Evolutionary conservation across 306 rosid species (phyloP).

Genomic region (Hippophae rhamnoides): DNA sequence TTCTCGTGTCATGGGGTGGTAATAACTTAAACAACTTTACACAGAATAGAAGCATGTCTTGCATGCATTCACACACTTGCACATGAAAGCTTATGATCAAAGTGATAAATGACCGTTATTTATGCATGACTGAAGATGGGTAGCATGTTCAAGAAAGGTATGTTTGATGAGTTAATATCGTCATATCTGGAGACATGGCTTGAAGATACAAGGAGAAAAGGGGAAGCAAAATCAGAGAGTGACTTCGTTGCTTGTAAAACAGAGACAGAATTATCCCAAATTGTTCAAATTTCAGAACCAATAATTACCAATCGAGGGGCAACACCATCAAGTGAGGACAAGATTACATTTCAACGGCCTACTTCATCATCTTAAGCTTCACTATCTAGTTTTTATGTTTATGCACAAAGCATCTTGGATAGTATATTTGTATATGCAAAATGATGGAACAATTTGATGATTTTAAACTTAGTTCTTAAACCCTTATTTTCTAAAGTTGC

Average conservation of each 20-base stretch:
- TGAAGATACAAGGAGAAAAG: not conserved
- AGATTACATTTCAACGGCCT: slow-evolving; percentile 12
- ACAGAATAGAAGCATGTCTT: too few relatives aligned
- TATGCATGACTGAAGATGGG: slow-evolving; percentile 58
- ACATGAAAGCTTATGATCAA: too few relatives aligned
- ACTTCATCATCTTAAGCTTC: not conserved
- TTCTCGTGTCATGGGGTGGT: too few relatives aligned
- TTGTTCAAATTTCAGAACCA: slow-evolving; percentile 28
- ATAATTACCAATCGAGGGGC: slow-evolving; percentile 19
- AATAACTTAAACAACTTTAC: too few relatives aligned
- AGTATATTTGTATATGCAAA: too few relatives aligned
- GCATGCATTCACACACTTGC: too few relatives aligned
- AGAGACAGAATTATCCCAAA: slow-evolving; percentile 24
- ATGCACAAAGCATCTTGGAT: too few relatives aligned
- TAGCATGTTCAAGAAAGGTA: slow-evolving; percentile 28
- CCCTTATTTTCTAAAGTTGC: too few relatives aligned
- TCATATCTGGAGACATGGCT: slow-evolving; percentile 3
- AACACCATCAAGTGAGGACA: slow-evolving; percentile 25
- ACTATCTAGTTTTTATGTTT: too few relatives aligned
- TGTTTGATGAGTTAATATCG: not conserved
- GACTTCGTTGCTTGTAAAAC: slow-evolving; percentile 7
- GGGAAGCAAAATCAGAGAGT: not conserved
- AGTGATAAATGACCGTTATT: not conserved
- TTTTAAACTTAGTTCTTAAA: too few relatives aligned
- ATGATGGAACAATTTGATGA: too few relatives aligned